Conservation (phyloP, 768 basidiomycete genomes). For the Lyophyllum decastes region DNA sequence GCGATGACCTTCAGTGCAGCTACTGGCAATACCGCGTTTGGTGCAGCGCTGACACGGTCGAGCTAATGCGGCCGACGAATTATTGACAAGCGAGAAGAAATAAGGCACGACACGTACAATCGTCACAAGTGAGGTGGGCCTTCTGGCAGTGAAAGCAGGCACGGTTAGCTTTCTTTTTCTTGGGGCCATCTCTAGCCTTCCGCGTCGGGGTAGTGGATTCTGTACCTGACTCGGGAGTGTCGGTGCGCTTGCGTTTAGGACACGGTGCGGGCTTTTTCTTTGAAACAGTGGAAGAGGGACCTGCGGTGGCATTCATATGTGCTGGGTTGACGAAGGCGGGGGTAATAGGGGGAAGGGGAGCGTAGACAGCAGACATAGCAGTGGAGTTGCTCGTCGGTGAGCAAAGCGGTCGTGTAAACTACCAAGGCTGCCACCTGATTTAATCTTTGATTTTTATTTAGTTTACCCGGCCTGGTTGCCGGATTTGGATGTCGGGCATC, state of each 20-base stretch:
- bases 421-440: constrained; percentile 17
- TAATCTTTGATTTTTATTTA: constrained; percentile 21
- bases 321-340: constrained; percentile 42
- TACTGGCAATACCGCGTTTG: constrained; percentile 87
- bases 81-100: constrained; percentile 18
- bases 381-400: constrained; percentile 12
- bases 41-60: constrained; percentile 96
- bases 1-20: constrained; percentile 91
- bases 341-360: constrained; percentile 34
- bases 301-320: constrained; percentile 47
- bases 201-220: constrained; percentile 46
- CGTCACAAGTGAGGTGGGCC: constrained; percentile 98
- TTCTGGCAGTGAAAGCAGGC: constrained; percentile 97
- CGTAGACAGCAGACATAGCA: constrained; percentile 38
- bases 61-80: constrained; percentile 49
- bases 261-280: constrained; percentile 39
- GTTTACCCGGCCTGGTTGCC: constrained; percentile 18
- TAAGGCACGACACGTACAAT: constrained; percentile 60
- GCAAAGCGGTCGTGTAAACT: constrained; percentile 11
- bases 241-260: constrained; percentile 64
- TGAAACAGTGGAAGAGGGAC: constrained; percentile 36
- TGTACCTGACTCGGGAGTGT: constrained; percentile 53
- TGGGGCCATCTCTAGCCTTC: constrained; percentile 73
- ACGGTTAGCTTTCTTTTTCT: constrained; percentile 93
- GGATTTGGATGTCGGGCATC: constrained; percentile 18